These are phyloP conservation scores for Thalassiosira exigua DNA, from an alignment of 352 stramenopile species.

Conservation along the genomic window DNA sequence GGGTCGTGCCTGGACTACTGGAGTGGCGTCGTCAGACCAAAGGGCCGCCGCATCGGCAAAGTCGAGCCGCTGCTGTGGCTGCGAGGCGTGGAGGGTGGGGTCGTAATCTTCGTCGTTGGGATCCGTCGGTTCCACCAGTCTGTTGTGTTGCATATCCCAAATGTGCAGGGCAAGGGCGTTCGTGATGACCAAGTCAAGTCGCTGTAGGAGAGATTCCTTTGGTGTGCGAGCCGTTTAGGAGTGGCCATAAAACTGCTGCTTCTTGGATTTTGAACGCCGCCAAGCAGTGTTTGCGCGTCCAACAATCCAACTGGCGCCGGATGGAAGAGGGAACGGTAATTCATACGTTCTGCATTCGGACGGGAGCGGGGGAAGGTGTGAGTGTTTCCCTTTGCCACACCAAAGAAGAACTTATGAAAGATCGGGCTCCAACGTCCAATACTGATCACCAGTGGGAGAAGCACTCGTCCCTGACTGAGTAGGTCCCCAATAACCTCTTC, in stretches of 20 bases:
- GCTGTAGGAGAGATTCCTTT: slow-evolving; percentile 2
- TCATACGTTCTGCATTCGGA: background rate
- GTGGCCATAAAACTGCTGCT: slow-evolving; percentile 20
- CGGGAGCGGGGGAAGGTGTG: background rate
- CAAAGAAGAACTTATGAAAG: background rate
- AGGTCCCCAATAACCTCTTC: slow-evolving; percentile 8
- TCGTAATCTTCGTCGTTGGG: background rate
- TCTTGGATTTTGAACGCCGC: background rate
- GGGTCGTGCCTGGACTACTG: too few species aligned
- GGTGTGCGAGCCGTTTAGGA: slow-evolving; percentile 25
- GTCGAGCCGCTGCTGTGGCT: background rate
- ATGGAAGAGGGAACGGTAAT: background rate
- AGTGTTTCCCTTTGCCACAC: background rate
- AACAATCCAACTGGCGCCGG: slow-evolving; percentile 3
- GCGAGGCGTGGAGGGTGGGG: too few species aligned
- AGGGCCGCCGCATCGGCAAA: background rate
- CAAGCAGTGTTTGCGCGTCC: background rate
- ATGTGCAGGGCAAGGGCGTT: slow-evolving; percentile 21
- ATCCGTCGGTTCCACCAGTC: background rate
- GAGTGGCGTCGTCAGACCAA: too few species aligned
- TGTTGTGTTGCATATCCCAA: background rate
- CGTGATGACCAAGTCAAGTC: slow-evolving; percentile 13
- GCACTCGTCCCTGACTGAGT: background rate
- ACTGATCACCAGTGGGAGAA: slow-evolving; percentile 8
- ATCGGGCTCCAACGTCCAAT: background rate